These are phyloP conservation scores for Paramecium pentaurelia DNA, from an alignment of 73 alveolate species.

Conservation along the genomic window DNA sequence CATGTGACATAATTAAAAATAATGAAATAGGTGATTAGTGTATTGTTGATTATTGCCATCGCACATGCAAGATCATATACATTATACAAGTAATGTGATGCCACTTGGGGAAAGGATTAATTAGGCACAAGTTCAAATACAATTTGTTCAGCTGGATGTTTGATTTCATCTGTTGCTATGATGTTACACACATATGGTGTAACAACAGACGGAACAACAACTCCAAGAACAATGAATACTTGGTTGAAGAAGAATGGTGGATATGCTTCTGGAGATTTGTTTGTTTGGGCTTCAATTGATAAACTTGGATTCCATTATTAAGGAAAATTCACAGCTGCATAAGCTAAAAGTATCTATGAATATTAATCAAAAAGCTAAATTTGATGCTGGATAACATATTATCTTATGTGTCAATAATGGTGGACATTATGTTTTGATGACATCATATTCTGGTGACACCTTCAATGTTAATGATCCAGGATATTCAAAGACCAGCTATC, in stretches of 20 bases:
- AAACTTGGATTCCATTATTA: constrained; percentile 54
- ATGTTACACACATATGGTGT: constrained; percentile 56
- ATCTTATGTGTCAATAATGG: constrained; percentile 72
- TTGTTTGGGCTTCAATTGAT: constrained; percentile 69
- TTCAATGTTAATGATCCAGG: constrained; percentile 80
- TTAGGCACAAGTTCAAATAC: constrained; percentile 63
- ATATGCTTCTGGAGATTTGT: constrained; percentile 65
- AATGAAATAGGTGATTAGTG: constrained; percentile 29
- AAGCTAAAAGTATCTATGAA: background rate
- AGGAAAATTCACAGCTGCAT: constrained; percentile 33
- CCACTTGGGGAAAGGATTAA: constrained; percentile 51
- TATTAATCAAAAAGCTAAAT: background rate
- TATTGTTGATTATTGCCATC: constrained; percentile 30
- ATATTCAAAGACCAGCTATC: constrained; percentile 4
- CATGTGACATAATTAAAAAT: constrained; percentile 27
- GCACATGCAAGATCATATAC: constrained; percentile 61
- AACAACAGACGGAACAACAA: constrained; percentile 60
- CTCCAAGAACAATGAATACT: constrained; percentile 69
- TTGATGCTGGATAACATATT: constrained; percentile 59
- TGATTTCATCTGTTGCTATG: constrained; percentile 69
- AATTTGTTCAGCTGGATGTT: constrained; percentile 75
- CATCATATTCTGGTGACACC: constrained; percentile 47
- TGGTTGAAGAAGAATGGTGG: constrained; percentile 75
- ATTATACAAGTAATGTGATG: constrained; percentile 56
- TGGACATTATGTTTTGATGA: constrained; percentile 72